These are phyloP conservation scores for Saxophila tyrrhenica DNA, from an alignment of 495 filamentous ascomycete species.

Conservation along the genomic window DNA sequence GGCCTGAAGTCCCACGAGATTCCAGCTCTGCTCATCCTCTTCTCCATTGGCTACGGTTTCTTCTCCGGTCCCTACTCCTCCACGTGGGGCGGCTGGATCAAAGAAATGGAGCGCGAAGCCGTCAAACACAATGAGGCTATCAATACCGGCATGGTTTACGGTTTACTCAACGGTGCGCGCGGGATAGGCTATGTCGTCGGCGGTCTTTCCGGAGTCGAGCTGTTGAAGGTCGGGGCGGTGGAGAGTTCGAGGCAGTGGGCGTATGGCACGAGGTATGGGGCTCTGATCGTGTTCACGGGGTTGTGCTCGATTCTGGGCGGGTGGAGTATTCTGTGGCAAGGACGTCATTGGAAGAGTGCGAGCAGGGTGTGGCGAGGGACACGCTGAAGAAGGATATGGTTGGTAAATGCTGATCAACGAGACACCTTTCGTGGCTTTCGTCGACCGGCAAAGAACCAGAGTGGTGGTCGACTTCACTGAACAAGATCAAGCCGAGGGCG, in stretches of 20 bases:
- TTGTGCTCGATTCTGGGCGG: slow-evolving; percentile 43
- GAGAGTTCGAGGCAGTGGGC: slow-evolving; percentile 8
- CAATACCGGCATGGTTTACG: slow-evolving; percentile 53
- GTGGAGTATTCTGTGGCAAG: slow-evolving; percentile 12
- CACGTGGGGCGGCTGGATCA: slow-evolving; percentile 52
- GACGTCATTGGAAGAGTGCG: background rate
- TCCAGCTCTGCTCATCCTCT: slow-evolving; percentile 41
- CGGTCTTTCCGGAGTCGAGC: slow-evolving; percentile 12
- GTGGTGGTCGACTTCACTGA: too few relatives aligned
- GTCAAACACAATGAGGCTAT: slow-evolving; percentile 21
- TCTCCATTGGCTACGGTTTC: slow-evolving; percentile 56
- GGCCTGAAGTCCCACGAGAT: slow-evolving; percentile 35
- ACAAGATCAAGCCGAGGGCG: too few relatives aligned
- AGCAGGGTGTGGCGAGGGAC: background rate
- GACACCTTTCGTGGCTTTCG: too few relatives aligned
- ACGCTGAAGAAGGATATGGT: too few relatives aligned
- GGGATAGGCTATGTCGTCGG: slow-evolving; percentile 43
- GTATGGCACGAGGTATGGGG: slow-evolving; percentile 43
- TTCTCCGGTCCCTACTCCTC: slow-evolving; percentile 54
- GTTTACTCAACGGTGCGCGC: slow-evolving; percentile 49
- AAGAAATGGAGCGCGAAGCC: slow-evolving; percentile 38
- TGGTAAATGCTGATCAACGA: too few relatives aligned
- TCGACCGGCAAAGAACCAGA: too few relatives aligned
- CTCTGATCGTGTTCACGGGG: slow-evolving; percentile 46
- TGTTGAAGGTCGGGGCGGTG: slow-evolving; percentile 13